Evolutionary conservation across 148 eudicot genomes (phyloP).

Genomic region (Rhododendron mucronatum): DNA sequence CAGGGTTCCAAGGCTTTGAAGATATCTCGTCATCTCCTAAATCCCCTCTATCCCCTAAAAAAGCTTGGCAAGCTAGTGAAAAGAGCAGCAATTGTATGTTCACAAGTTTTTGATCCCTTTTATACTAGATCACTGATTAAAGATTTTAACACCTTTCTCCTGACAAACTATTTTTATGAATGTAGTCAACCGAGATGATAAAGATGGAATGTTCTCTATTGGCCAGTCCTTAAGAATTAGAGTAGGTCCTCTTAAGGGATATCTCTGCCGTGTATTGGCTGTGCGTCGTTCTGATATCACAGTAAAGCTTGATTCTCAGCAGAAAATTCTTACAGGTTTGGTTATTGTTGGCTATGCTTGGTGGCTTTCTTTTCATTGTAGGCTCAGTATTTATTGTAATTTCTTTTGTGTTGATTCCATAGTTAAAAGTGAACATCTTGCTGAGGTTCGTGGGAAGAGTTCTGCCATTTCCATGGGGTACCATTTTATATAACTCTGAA

Average conservation of each 20-base stretch:
- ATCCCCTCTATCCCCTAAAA: conserved; percentile 68
- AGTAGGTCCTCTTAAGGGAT: conserved; percentile 95
- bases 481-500: background rate
- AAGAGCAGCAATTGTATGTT: conserved; percentile 54
- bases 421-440: conserved; percentile 88
- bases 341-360: conserved; percentile 9
- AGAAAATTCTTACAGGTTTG: conserved; percentile 88
- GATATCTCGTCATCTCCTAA: conserved; percentile 73
- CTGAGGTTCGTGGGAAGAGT: conserved; percentile 77
- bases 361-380: conserved; percentile 13
- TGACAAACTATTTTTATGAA: background rate
- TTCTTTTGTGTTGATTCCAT: conserved; percentile 17
- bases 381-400: background rate
- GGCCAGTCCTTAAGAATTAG: conserved; percentile 87
- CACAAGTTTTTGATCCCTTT: background rate
- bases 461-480: conserved; percentile 54
- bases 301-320: conserved; percentile 93
- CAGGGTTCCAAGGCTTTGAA: conserved; percentile 48
- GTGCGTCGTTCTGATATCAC: conserved; percentile 77
- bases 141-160: background rate
- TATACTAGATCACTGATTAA: background rate
- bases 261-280: conserved; percentile 82
- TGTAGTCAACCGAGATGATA: conserved; percentile 50
- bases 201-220: conserved; percentile 66
- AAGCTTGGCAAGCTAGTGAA: conserved; percentile 55